Conservation (phyloP, 495 filamentous ascomycete species). For the Talaromyces thailandensis region DNA sequence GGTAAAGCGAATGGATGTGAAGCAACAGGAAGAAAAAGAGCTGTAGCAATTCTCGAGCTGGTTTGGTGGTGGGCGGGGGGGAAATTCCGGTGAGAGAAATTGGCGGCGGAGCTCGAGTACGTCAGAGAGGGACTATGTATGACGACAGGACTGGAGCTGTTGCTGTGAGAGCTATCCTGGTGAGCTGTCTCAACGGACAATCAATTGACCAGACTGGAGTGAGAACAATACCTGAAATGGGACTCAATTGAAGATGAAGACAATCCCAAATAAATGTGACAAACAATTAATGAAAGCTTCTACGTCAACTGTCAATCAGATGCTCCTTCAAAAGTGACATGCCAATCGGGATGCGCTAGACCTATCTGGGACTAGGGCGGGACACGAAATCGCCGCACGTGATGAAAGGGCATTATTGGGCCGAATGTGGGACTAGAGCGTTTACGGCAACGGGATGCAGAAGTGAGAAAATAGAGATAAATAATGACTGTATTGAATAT, state of each 20-base stretch:
- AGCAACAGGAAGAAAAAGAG: neutral
- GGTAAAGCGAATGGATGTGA: neutral
- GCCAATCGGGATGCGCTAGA: neutral
- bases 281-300: neutral
- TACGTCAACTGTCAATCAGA: neutral
- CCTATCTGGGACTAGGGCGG: neutral
- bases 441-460: no score
- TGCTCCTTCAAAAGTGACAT: neutral
- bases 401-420: neutral
- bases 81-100: conserved; percentile 10
- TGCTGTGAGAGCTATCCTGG: neutral
- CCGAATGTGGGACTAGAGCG: no score
- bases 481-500: no score
- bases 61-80: neutral
- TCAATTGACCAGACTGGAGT: neutral
- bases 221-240: neutral
- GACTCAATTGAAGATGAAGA: neutral
- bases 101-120: conserved; percentile 2
- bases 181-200: neutral
- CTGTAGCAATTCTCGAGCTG: neutral
- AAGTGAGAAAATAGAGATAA: no score
- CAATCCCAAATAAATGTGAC: neutral
- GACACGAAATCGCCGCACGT: neutral
- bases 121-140: conserved; percentile 3
- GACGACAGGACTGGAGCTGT: neutral